Evolutionary conservation across 768 basidiomycete genomes (phyloP).

Genomic region (Phallus indusiatus): DNA sequence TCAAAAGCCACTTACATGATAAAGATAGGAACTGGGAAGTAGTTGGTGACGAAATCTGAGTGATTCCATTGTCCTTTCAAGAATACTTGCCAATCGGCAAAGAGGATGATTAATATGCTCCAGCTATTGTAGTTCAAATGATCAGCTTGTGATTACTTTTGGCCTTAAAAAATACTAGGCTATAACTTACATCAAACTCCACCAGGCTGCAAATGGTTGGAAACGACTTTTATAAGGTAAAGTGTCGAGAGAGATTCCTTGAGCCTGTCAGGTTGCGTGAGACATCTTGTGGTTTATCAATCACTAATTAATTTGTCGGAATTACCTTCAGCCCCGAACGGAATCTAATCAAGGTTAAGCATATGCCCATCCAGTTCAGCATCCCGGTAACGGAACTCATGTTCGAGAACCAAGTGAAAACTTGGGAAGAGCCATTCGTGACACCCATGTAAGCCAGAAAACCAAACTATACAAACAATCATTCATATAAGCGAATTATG

Average conservation of each 20-base stretch:
- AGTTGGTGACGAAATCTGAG: conserved; percentile 72
- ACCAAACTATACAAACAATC: conserved; percentile 48
- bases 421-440: conserved; percentile 52
- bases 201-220: conserved; percentile 4
- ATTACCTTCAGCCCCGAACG: conserved; percentile 28
- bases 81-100: conserved; percentile 30
- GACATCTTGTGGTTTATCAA: conserved; percentile 20
- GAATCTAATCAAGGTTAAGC: conserved; percentile 73
- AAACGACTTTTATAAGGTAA: conserved; percentile 57
- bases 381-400: conserved; percentile 52
- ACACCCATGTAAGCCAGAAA: conserved; percentile 73
- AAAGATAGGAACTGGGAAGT: conserved; percentile 38
- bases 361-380: conserved; percentile 77
- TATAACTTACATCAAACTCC: conserved; percentile 19
- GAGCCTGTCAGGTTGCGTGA: conserved; percentile 62
- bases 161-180: neutral
- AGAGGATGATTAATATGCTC: conserved; percentile 12
- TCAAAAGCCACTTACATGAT: neutral
- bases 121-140: conserved; percentile 27
- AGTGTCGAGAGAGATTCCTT: conserved; percentile 60
- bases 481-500: neutral
- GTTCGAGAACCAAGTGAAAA: conserved; percentile 75
- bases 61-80: conserved; percentile 41
- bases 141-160: conserved; percentile 23
- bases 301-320: neutral